These are phyloP conservation scores for Cladosporium cucumerinum DNA, from an alignment of 2,329 filamentous ascomycete species.

Conservation along the genomic window DNA sequence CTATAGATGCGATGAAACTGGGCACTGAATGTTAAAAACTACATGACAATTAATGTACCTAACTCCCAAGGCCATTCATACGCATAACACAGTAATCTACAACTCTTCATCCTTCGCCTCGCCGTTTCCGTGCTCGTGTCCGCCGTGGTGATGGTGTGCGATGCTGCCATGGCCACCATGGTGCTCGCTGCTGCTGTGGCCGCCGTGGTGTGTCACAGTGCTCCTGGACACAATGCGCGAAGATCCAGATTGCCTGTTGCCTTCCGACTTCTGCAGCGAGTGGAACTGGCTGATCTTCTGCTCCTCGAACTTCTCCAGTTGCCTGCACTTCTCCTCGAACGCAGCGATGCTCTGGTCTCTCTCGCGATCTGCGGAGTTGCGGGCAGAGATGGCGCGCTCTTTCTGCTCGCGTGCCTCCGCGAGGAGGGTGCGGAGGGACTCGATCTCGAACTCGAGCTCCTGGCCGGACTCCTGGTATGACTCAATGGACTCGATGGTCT, in stretches of 20 bases:
- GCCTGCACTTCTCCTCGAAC: conserved; percentile 29
- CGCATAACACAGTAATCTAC: not conserved
- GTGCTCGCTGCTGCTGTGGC: not conserved
- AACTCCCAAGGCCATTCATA: not conserved
- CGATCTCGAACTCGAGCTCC: conserved; percentile 28
- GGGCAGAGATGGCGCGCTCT: conserved; percentile 30
- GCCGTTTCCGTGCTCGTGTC: not conserved
- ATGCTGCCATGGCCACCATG: not conserved
- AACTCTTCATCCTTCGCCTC: conserved; percentile 5
- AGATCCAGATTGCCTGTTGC: not conserved
- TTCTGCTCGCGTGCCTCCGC: conserved; percentile 31
- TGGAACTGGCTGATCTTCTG: conserved; percentile 7
- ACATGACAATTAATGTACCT: not conserved
- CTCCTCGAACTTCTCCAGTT: conserved; percentile 29
- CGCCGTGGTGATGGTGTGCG: not conserved
- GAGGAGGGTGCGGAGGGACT: conserved; percentile 28
- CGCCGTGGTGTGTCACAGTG: conserved; percentile 8
- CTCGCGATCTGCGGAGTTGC: conserved; percentile 28
- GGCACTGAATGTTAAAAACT: not conserved
- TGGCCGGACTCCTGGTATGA: not conserved
- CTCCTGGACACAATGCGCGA: not conserved
- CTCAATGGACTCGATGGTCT: conserved; percentile 24
- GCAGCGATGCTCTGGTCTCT: conserved; percentile 25
- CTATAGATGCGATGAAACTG: not conserved
- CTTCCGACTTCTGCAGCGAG: not conserved